Evolutionary conservation across 352 stramenopile genomes (phyloP), one percentile per base, ranked within the genome.

Genomic region (Globisporangium canariense): DNA sequence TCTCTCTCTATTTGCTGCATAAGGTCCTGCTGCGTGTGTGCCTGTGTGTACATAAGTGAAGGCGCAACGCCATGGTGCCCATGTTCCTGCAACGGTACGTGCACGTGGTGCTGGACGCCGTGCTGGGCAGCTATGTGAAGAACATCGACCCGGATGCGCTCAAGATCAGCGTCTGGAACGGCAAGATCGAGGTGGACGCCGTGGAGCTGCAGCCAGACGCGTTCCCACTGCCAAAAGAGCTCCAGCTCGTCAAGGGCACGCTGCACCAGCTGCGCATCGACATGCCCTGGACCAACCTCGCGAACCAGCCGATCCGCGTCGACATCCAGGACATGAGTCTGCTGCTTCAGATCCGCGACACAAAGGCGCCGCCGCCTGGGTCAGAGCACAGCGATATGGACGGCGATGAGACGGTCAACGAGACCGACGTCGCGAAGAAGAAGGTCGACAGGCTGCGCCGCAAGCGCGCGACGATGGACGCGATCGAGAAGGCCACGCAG

Each of bases 81-180:
- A 90, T 87, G 79, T 87, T 93, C 66, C 79, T 94, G 69, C 81
- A 94, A 77, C 81, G 86, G 64, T 94, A 94, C 67, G 81, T 89
- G 69, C 83, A 91, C 70, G 77, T 90, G 53, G 79, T 93, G 66
- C 76, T 94, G 69, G 84, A 94, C 59, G 84, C 83, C 13, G 78
- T 94, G 59, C 79, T 94, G 53, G 86, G 86, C 43, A 86, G 72
- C 64, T 94, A 94, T 65, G 82, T 94, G 16, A 92, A 93, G 75
- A 90, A 94, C 75, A 90, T 93, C 64, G 86, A 94, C 67, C 82
- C 86, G n/a, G 80, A 89, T 58, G 76, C 83, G 54, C 73, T 94
- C 45, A 82, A 90, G 73, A 91, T 94, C 74, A 90, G 80, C 69
- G 79, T 94, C 11, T 94, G 86, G 86, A 92, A 88, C 60, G 86